These are phyloP conservation scores for Oryza rufipogon DNA, from an alignment of 176 grass and related monocot species.

Conservation along the genomic window DNA sequence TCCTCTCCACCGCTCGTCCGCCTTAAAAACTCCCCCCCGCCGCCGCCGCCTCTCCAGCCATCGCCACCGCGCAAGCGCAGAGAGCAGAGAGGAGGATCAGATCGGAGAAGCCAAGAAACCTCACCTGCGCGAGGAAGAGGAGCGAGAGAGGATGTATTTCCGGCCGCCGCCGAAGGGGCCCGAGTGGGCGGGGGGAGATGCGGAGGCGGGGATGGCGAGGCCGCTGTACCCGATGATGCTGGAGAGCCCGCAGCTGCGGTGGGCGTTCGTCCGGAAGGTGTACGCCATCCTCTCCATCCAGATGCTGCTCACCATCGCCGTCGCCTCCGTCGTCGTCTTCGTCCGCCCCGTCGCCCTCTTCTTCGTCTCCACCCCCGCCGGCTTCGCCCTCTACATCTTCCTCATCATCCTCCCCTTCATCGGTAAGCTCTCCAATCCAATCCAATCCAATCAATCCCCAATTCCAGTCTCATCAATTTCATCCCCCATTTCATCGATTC, in stretches of 20 bases:
- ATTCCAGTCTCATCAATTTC: not conserved
- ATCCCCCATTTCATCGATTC: not conserved
- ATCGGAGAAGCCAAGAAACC: not conserved
- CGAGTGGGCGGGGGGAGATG: conserved; percentile 45
- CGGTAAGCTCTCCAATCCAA: conserved; percentile 20
- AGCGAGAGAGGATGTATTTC: conserved; percentile 55
- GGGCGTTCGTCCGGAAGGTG: conserved; percentile 86
- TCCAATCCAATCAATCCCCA: not conserved
- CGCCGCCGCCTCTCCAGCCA: not conserved
- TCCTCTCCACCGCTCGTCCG: not conserved
- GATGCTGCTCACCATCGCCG: conserved; percentile 79
- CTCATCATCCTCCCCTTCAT: conserved; percentile 90
- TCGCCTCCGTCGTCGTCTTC: conserved; percentile 74
- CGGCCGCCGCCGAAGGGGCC: conserved; percentile 56
- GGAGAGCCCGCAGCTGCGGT: conserved; percentile 81
- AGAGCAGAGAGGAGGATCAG: not conserved
- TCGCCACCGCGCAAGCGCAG: not conserved
- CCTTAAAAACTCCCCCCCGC: conserved; percentile 32
- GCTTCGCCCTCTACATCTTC: conserved; percentile 87
- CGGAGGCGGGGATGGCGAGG: conserved; percentile 50
- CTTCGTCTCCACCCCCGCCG: conserved; percentile 73
- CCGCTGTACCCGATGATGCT: conserved; percentile 90
- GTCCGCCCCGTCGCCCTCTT: conserved; percentile 70
- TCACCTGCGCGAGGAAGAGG: not conserved
- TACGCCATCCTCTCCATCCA: conserved; percentile 88